Percentiles rank a stretch among this genome's conserved stretches.
These are phyloP conservation scores for Celoporthe dispersa DNA, from an alignment of 2,329 filamentous ascomycete genomes.

Conservation along the genomic window DNA sequence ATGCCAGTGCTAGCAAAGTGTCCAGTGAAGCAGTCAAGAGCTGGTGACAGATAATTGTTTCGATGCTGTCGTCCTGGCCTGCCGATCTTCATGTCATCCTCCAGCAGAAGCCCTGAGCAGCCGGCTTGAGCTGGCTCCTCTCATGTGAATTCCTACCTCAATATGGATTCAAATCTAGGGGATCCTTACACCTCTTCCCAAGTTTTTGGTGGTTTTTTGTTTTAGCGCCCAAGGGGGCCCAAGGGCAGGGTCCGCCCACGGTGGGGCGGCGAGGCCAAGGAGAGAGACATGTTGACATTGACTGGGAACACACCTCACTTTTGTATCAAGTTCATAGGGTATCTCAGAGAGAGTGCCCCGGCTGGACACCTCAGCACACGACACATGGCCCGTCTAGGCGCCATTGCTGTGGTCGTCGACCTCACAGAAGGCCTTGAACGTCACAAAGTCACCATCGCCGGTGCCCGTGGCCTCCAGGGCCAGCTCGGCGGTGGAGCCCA, in stretches of 20 bases:
- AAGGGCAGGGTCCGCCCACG: neutral
- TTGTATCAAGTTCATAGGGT: slow-evolving; percentile 8
- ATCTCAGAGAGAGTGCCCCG: slow-evolving; percentile 5
- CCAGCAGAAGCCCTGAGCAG: neutral
- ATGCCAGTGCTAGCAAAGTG: neutral
- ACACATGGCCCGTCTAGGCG: slow-evolving; percentile 37
- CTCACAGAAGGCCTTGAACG: slow-evolving; percentile 95
- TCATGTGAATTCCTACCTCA: neutral
- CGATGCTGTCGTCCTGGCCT: neutral
- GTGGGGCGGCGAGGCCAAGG: neutral
- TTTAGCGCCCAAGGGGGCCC: no score
- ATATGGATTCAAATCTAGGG: neutral
- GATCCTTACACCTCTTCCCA: neutral
- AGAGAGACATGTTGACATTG: neutral
- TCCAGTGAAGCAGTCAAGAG: neutral
- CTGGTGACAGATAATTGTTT: neutral
- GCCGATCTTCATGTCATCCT: neutral
- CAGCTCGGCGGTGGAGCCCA: slow-evolving; percentile 85
- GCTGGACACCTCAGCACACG: neutral
- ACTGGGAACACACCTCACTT: neutral
- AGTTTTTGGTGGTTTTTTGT: no score
- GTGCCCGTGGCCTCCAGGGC: slow-evolving; percentile 68
- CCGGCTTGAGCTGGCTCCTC: neutral
- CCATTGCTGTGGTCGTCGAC: slow-evolving; percentile 58
- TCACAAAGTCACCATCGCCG: slow-evolving; percentile 72